phyloP scores from a whole-genome alignment of 805 yeast genomes.

The Candida sithepensis region DNA sequence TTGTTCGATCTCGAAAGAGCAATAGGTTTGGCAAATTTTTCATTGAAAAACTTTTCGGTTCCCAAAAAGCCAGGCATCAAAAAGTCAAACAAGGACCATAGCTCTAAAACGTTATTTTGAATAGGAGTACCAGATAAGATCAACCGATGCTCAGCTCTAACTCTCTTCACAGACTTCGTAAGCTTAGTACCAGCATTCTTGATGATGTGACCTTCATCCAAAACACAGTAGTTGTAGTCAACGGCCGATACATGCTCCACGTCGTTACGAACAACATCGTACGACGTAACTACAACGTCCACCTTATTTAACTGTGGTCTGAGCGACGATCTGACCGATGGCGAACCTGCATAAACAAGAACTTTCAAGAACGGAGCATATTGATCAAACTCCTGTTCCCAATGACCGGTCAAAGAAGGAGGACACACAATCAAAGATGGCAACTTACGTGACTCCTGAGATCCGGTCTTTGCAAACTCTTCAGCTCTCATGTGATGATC shows the following conservation, averaged over 20 bases:
- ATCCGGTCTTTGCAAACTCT: constrained; percentile 55
- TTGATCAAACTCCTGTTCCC: constrained; percentile 93
- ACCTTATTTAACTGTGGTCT: constrained; percentile 48
- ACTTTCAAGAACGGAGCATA: constrained; percentile 86
- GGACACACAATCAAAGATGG: constrained; percentile 93
- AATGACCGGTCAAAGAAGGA: constrained; percentile 96
- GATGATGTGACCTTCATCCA: constrained; percentile 97
- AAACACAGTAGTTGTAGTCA: constrained; percentile 88
- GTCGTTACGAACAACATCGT: constrained; percentile 95
- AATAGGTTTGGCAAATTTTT: constrained; percentile 95
- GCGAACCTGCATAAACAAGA: constrained; percentile 91
- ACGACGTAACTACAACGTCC: constrained; percentile 92
- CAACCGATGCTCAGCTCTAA: constrained; percentile 84
- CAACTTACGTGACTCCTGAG: constrained; percentile 65
- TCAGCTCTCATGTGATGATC: constrained; percentile 86
- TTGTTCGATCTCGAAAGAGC: constrained; percentile 89
- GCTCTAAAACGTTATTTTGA: constrained; percentile 92
- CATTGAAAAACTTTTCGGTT: constrained; percentile 89
- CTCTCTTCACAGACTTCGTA: constrained; percentile 79
- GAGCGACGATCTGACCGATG: constrained; percentile 59
- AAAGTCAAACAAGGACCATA: constrained; percentile 97
- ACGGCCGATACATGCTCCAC: constrained; percentile 53
- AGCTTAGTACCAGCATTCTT: constrained; percentile 87
- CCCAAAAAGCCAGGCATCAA: constrained; percentile 99
- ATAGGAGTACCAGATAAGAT: constrained; percentile 96